Conservation (phyloP, 148 eudicot genomes). For the Salicornia ramosissima region DNA sequence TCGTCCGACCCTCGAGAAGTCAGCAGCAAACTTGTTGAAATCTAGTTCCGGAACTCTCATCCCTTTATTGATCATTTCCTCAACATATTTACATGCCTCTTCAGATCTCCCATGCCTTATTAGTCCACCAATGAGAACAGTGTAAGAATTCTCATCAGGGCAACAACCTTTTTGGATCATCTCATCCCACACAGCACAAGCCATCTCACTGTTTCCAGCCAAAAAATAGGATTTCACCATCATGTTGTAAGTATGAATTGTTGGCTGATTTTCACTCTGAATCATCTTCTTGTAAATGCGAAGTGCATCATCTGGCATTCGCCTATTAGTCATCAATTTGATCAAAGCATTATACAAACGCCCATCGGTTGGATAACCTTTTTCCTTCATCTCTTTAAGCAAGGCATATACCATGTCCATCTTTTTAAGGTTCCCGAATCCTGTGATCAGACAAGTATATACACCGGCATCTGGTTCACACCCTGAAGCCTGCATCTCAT, state of each 20-base stretch:
- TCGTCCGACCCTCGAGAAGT: constrained; percentile 57
- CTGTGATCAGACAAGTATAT: constrained; percentile 82
- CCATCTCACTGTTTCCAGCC: constrained; percentile 54
- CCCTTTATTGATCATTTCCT: constrained; percentile 82
- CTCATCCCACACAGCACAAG: constrained; percentile 74
- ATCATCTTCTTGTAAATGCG: constrained; percentile 75
- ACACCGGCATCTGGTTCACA: constrained; percentile 69
- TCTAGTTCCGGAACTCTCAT: constrained; percentile 85
- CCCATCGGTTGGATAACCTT: constrained; percentile 65
- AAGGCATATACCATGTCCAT: constrained; percentile 69
- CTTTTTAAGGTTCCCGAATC: constrained; percentile 67
- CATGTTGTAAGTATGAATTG: constrained; percentile 81
- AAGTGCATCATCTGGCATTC: constrained; percentile 78
- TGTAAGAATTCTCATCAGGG: constrained; percentile 83
- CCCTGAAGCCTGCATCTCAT: constrained; percentile 62
- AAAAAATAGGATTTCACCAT: constrained; percentile 70
- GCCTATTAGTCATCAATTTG: constrained; percentile 61
- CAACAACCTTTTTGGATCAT: constrained; percentile 72
- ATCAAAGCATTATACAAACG: constrained; percentile 69
- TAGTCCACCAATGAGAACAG: constrained; percentile 71
- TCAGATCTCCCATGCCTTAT: constrained; percentile 61
- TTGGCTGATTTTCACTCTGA: constrained; percentile 47
- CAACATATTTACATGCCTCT: constrained; percentile 70
- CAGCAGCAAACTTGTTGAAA: constrained; percentile 55
- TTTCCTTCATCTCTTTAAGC: constrained; percentile 73